Base-by-base conservation (phyloP, 352 stramenopile species). In the Pythium phragmitis region DNA sequence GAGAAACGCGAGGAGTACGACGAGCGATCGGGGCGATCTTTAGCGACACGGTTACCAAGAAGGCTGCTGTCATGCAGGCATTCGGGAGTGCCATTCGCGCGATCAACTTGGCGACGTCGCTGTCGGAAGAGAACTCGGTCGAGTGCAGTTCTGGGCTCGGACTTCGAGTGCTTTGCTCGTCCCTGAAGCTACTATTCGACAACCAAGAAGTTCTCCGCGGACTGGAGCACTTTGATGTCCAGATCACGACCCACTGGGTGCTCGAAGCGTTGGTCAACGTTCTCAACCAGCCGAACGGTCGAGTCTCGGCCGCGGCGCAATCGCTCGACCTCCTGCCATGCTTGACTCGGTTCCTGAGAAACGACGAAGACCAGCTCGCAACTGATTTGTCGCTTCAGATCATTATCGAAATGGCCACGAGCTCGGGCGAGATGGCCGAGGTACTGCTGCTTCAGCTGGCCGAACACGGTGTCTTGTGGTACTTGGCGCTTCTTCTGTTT, bases 381-480 rank as follows among this genome's bases (percentile, higher is more conserved):
- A 94, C 83, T 3, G 79, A 89, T 36, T 69, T 93, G 52, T 89
- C 87, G 16, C 76, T 95, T 5, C 82, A 92, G 68, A 87, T 94
- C 36, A 76, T 95, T 33, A 84, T 85, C 50, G 81, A 90, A 60
- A 95, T 95, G 87, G 82, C 85, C 8, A 74, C 77, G 33, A 92
- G 83, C 61, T 81, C 76, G 3, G 83, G 82, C 8, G 81, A 92
- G 68, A 92, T 94, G 80, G 85, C 87, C 7, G 84, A 95, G 69
- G 78, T 94, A 23, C 58, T 95, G 7, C 60, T 94, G 37, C 68
- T 94, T 23, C 83, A 92, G 63, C 69, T 95, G 21, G 87, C 87
- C 2, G 82, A 95, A 61, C 82, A 93, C 55, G 87, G 87, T 28
- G 69, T 95, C 21, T 46, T 95, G 30, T 95, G 87, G 87, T 94